Base-by-base conservation (phyloP, 2,329 filamentous ascomycete genomes). In the Zopfia rhizophila region DNA sequence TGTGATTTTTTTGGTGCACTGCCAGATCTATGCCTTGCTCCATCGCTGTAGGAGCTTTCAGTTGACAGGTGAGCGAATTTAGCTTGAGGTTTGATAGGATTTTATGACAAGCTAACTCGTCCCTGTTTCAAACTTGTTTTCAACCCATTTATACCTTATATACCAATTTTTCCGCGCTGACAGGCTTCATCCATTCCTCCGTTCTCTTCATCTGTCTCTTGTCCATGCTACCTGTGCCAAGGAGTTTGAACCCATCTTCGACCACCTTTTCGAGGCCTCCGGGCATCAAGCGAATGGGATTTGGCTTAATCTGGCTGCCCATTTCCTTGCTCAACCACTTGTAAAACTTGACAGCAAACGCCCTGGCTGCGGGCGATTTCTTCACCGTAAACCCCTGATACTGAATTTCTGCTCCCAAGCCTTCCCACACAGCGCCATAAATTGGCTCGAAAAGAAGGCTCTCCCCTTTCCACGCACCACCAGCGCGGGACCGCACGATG, bases 361-460 rank as follows among this genome's bases (percentile, higher is more conserved):
- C 41, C 38, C 55, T 39, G 2, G 70, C 68, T 1, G 55, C 46
- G 3, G 50, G 46, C 2, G 60, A 63, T 16, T 45, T 56, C 14
- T 44, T 32, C 12, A 67, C 39, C 3, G 53, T 62, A 8, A 63
- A 60, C 37, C 58, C 58, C 11, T 74, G 65, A 13, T 77, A 78
- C 7, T 67, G 54, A 8, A 77, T 53, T 14, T 76, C 69, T 24
- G 68, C 68, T 0, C 75, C 73, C 0, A 78, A 55, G 0, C 68
- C 75, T 37, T 76, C 71, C 74, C 73, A 77, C 0, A 75, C 75
- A 0, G 73, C 72, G 1, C 74, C 74, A 22, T 75, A 75, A 1
- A 69, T 44, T 0, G 73, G 69, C 14, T 76, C 65, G 1, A 67
- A 35, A 2, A 41, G 31, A 0, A 76, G 24, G 0, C 51, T 35